A percentile compares a stretch with the other conserved stretches of the same genome.
Evolutionary conservation across 345 rosid genomes (phyloP).

Genomic region (Syzygium grande): DNA sequence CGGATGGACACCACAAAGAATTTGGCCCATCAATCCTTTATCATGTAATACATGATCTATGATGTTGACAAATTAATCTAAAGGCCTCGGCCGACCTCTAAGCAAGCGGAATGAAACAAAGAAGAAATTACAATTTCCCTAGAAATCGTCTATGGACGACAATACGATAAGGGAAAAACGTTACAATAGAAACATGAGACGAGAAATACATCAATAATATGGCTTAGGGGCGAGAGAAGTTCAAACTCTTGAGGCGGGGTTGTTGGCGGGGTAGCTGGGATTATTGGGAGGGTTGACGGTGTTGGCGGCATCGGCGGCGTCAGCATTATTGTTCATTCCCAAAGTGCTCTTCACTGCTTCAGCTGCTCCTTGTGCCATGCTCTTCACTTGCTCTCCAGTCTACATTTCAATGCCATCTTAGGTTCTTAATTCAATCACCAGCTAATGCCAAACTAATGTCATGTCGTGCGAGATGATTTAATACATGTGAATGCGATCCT

Average conservation of each 20-base stretch:
- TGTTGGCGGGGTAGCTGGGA: slow-evolving; percentile 2
- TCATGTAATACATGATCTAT: neutral
- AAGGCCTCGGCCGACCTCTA: neutral
- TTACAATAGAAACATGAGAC: neutral
- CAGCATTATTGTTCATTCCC: slow-evolving; percentile 18
- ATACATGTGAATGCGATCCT: neutral
- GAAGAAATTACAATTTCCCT: neutral
- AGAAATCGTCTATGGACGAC: neutral
- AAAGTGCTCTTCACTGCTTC: slow-evolving; percentile 15
- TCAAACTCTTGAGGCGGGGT: neutral
- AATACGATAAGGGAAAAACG: neutral
- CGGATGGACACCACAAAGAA: neutral
- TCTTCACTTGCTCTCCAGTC: slow-evolving; percentile 30
- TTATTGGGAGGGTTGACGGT: neutral
- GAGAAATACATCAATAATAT: neutral
- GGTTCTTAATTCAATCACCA: neutral
- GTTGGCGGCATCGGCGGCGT: neutral
- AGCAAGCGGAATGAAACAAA: neutral
- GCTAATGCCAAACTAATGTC: neutral
- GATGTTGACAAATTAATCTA: neutral
- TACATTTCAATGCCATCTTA: neutral
- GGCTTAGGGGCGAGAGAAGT: neutral
- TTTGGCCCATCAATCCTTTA: neutral
- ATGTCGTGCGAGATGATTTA: neutral
- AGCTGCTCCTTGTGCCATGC: slow-evolving; percentile 1